These are phyloP conservation scores for Penicillium crystallinum DNA, from an alignment of 495 filamentous ascomycete genomes.

Conservation along the genomic window DNA sequence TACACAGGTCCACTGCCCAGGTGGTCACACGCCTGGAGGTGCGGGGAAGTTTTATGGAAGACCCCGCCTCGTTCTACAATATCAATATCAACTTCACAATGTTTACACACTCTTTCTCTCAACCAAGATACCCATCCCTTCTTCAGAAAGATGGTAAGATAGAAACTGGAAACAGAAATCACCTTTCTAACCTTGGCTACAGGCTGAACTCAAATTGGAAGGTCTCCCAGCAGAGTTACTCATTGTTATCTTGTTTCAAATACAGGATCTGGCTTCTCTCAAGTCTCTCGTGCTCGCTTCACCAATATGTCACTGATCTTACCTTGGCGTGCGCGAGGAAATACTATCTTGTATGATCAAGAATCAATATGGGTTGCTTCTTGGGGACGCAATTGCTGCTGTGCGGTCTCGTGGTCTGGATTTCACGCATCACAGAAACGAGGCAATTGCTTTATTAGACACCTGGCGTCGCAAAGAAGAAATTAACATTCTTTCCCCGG, in stretches of 20 bases:
- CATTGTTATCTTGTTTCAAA: slow-evolving; percentile 15
- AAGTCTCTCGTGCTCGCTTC: slow-evolving; percentile 20
- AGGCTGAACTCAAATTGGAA: slow-evolving; percentile 19
- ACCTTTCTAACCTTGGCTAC: not conserved
- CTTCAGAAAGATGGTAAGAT: not conserved
- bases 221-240: slow-evolving; percentile 19
- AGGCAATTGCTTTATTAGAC: slow-evolving; percentile 16
- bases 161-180: not conserved
- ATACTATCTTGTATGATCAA: slow-evolving; percentile 11
- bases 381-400: slow-evolving; percentile 17
- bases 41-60: no score
- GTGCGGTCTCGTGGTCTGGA: slow-evolving; percentile 10
- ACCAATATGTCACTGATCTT: slow-evolving; percentile 15
- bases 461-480: slow-evolving; percentile 16
- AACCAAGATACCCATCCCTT: not conserved
- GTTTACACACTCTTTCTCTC: no score
- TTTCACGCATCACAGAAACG: not conserved
- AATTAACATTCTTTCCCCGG: not conserved
- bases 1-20: no score
- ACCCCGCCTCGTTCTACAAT: no score
- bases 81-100: no score
- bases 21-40: no score
- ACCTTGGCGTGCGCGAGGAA: slow-evolving; percentile 11
- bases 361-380: slow-evolving; percentile 5
- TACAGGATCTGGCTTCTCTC: slow-evolving; percentile 7